phyloP scores from a whole-genome alignment of 2,329 filamentous ascomycete species.

The Ophiocordyceps camponoti-leonardi region DNA sequence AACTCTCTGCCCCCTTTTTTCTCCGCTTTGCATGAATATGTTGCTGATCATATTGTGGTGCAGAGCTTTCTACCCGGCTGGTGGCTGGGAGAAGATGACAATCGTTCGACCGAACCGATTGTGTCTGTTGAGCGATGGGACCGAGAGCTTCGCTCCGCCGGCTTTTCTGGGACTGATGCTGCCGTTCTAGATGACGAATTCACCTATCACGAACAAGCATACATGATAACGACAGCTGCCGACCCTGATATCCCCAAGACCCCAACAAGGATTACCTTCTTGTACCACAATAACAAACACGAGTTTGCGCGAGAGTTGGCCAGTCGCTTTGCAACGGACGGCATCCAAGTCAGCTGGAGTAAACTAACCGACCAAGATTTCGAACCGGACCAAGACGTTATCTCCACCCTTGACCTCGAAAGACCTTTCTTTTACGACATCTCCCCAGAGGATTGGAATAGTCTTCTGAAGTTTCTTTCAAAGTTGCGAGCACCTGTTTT shows the following conservation, averaged over 20 bases:
- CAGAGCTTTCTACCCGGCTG: conserved; percentile 12
- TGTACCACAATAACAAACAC: conserved; percentile 1
- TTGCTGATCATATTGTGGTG: not conserved
- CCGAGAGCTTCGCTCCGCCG: conserved; percentile 8
- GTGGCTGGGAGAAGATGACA: conserved; percentile 16
- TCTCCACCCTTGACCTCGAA: conserved; percentile 5
- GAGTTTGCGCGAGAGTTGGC: conserved; percentile 2
- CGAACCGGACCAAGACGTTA: not conserved
- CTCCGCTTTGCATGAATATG: not conserved
- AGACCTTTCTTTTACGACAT: conserved; percentile 4
- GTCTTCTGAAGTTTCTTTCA: conserved; percentile 6
- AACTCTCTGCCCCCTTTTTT: not conserved
- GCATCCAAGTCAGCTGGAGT: conserved; percentile 1
- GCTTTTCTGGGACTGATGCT: conserved; percentile 6
- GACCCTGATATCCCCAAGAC: not conserved
- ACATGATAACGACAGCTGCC: not conserved
- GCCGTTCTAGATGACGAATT: not conserved
- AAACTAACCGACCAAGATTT: not conserved
- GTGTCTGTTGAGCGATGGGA: conserved; percentile 10
- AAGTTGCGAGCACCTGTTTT: not conserved
- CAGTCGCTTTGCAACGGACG: not conserved
- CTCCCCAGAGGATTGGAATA: not conserved
- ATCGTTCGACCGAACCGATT: conserved; percentile 10
- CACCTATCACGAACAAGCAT: not conserved
- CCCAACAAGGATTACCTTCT: not conserved